A percentile compares a stretch with the other conserved stretches of the same genome.
Evolutionary conservation across 495 filamentous ascomycete genomes (phyloP).

Genomic region (Bacidia gigantensis): DNA sequence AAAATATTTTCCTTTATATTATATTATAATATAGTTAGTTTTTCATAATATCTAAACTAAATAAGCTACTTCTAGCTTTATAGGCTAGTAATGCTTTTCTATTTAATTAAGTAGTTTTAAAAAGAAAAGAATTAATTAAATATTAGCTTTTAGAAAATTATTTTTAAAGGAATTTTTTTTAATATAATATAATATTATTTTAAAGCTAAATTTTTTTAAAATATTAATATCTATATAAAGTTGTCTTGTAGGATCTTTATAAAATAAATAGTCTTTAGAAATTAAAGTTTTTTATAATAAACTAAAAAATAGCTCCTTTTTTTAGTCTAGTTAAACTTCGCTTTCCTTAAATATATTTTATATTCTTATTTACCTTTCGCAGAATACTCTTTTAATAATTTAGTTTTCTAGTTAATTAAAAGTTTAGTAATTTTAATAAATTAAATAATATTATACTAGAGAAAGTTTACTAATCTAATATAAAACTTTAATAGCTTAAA

Average conservation of each 20-base stretch:
- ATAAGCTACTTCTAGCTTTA: background rate
- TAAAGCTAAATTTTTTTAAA: background rate
- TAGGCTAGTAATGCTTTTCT: background rate
- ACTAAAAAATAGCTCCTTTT: background rate
- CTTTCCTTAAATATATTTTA: background rate
- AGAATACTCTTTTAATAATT: background rate
- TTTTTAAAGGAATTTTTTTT: background rate
- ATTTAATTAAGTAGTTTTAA: background rate
- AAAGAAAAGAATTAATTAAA: slow-evolving; percentile 2
- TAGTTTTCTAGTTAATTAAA: background rate
- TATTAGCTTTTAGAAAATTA: background rate
- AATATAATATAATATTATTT: background rate
- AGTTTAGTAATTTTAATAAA: background rate
- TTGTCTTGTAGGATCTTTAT: background rate
- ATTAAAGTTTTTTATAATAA: slow-evolving; percentile 1
- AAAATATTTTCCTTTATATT: background rate
- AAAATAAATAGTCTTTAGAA: background rate
- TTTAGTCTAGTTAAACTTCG: background rate
- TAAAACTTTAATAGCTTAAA: background rate
- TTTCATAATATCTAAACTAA: background rate
- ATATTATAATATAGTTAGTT: background rate
- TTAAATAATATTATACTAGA: background rate
- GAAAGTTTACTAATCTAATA: background rate
- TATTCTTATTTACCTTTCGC: background rate
- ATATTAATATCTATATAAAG: slow-evolving; percentile 1